Evolutionary conservation across 352 stramenopile genomes (phyloP).

Genomic region (Bremia lactucae): DNA sequence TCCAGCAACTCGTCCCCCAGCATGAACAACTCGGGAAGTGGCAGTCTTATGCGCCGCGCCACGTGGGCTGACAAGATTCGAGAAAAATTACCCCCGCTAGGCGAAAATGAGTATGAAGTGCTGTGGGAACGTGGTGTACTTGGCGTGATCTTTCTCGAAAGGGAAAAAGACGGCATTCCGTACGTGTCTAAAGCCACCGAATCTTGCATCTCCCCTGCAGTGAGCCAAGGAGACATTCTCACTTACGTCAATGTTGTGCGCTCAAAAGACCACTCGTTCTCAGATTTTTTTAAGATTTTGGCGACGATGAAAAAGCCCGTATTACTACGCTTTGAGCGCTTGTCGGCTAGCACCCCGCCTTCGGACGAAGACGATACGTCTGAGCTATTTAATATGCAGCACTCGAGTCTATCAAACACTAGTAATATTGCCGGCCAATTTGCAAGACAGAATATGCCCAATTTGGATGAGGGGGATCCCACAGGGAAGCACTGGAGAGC

Average conservation of each 20-base stretch:
- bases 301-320: conserved; percentile 86
- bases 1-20: conserved; percentile 13
- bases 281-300: conserved; percentile 85
- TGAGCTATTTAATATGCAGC: conserved; percentile 32
- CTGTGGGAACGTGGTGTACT: conserved; percentile 80
- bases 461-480: conserved; percentile 11
- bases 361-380: conserved; percentile 36
- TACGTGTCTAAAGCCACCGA: conserved; percentile 83
- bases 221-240: conserved; percentile 65
- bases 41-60: conserved; percentile 17
- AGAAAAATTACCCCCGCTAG: conserved; percentile 63
- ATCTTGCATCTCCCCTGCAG: conserved; percentile 67
- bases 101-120: conserved; percentile 80
- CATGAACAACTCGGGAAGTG: conserved; percentile 1
- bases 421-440: conserved; percentile 18
- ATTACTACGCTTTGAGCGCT: conserved; percentile 67
- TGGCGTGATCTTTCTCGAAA: conserved; percentile 82
- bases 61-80: conserved; percentile 76
- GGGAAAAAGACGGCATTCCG: conserved; percentile 74
- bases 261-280: conserved; percentile 80
- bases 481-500: conserved; percentile 34
- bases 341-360: conserved; percentile 32
- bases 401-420: conserved; percentile 35
- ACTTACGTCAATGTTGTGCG: conserved; percentile 81
- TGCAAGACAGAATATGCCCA: conserved; percentile 19